Evolutionary conservation across 140 eudicot genomes (phyloP), one percentile per base, ranked within the genome.

Genomic region (Anethum foeniculum): DNA sequence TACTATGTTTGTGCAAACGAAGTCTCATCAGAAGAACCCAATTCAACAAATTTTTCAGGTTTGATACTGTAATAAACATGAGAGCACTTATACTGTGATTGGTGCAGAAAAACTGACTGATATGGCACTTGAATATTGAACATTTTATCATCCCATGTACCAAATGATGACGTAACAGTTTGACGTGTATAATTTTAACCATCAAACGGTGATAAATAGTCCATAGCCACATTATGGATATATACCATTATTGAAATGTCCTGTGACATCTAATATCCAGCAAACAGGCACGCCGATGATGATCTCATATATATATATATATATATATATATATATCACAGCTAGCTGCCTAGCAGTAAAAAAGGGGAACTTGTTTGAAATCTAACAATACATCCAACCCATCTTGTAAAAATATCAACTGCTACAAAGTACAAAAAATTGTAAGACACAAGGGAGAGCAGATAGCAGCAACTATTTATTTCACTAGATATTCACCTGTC

Each of bases 301-400:
- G 32, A 60, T 60, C 68, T 60, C 68, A n/a, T n/a, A n/a, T n/a
- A n/a, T n/a, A n/a, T n/a, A n/a, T n/a, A n/a, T n/a, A n/a, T n/a
- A n/a, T n/a, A n/a, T n/a, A n/a, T 15, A 58, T 3, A 58, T 58
- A 30, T 7, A 8, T 60, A 23, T 41, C 65, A 60, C n/a, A n/a
- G 32, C 32, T 7, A n/a, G 15, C 27, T 9, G 68, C 27, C 32
- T n/a, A 8, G 32, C 27, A 60, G 68, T 60, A n/a, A 60, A n/a
- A n/a, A 8, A 2, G 11, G 68, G 15, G 28, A n/a, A 23, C 68
- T 60, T 58, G 68, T 23, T 7, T 9, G 1, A n/a, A 58, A 7
- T 58, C 11, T 60, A 60, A 60, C 68, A 60, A n/a, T n/a, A n/a
- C 68, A 60, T 60, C 32, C 68, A 60, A 60, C 32, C 68, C 67